phyloP scores from a whole-genome alignment of 106 monocot species.

The Dioscorea zingiberensis region DNA sequence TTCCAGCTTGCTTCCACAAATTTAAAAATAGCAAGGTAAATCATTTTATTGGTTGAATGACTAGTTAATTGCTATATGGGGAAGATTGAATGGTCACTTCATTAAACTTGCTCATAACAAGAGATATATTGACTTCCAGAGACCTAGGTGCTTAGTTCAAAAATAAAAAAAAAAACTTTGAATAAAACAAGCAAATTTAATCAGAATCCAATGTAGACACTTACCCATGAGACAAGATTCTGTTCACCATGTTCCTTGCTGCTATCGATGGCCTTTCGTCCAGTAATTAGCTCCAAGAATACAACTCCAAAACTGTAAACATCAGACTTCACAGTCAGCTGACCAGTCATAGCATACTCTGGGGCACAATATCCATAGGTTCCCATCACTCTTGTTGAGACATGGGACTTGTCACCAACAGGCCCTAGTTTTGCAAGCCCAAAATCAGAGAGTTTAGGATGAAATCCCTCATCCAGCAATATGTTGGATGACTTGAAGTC shows the following conservation, averaged over 20 bases:
- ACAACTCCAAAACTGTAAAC: constrained; percentile 88
- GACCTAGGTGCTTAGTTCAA: too few relatives aligned
- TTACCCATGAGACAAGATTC: constrained; percentile 73
- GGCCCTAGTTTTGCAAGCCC: constrained; percentile 86
- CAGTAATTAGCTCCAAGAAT: constrained; percentile 70
- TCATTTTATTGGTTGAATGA: too few relatives aligned
- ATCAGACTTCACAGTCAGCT: constrained; percentile 72
- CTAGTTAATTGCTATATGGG: too few relatives aligned
- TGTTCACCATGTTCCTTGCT: constrained; percentile 42
- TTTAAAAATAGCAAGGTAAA: too few relatives aligned
- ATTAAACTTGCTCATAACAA: too few relatives aligned
- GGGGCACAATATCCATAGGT: constrained; percentile 88
- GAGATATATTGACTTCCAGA: too few relatives aligned
- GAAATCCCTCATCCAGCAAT: constrained; percentile 49
- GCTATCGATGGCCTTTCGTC: constrained; percentile 60
- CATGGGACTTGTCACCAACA: constrained; percentile 71
- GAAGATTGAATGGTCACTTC: too few relatives aligned
- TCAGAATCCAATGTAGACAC: background rate
- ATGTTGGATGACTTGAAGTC: constrained; percentile 83
- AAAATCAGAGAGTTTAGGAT: constrained; percentile 80
- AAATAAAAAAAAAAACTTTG: too few relatives aligned
- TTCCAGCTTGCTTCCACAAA: too few relatives aligned
- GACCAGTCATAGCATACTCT: constrained; percentile 83
- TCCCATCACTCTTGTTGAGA: constrained; percentile 83
- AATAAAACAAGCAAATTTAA: background rate